Evolutionary conservation across 306 rosid genomes (phyloP).

Genomic region (Vigna mungo): DNA sequence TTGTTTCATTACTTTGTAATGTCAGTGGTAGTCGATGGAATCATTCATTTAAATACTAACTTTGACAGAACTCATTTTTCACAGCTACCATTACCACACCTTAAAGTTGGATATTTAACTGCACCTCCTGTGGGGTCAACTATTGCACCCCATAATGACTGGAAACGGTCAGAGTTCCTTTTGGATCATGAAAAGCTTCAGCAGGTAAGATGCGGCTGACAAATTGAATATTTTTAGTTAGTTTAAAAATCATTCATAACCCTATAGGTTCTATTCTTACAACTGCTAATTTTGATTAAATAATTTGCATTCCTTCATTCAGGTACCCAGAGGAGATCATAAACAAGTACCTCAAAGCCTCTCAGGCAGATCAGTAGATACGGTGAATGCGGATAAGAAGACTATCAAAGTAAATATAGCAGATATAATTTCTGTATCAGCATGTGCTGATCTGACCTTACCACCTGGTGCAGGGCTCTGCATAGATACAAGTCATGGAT

Average conservation of each 20-base stretch:
- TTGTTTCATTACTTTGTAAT: conserved; percentile 18
- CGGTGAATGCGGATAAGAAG: conserved; percentile 65
- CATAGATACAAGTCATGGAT: conserved; percentile 82
- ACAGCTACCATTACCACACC: conserved; percentile 94
- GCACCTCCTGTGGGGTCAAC: conserved; percentile 86
- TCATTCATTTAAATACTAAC: conserved; percentile 31
- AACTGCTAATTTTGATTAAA: conserved; percentile 27
- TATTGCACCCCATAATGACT: conserved; percentile 90
- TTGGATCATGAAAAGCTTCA: conserved; percentile 92
- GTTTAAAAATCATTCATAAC: conserved; percentile 21
- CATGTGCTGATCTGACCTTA: conserved; percentile 95
- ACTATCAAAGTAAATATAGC: conserved; percentile 81
- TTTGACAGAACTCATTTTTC: conserved; percentile 47
- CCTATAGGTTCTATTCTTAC: conserved; percentile 27
- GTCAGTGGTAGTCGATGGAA: conserved; percentile 40
- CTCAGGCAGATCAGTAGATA: conserved; percentile 66
- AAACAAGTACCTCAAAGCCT: conserved; percentile 55
- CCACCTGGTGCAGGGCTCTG: conserved; percentile 99
- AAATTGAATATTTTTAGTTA: conserved; percentile 32
- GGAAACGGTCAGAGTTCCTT: conserved; percentile 90
- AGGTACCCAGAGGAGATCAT: conserved; percentile 72
- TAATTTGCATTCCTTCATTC: conserved; percentile 36
- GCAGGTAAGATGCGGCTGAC: conserved; percentile 61
- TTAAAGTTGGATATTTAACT: conserved; percentile 89
- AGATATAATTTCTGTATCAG: conserved; percentile 88